Conservation (phyloP, 768 basidiomycete genomes). For the Rhodocollybia butyracea region DNA sequence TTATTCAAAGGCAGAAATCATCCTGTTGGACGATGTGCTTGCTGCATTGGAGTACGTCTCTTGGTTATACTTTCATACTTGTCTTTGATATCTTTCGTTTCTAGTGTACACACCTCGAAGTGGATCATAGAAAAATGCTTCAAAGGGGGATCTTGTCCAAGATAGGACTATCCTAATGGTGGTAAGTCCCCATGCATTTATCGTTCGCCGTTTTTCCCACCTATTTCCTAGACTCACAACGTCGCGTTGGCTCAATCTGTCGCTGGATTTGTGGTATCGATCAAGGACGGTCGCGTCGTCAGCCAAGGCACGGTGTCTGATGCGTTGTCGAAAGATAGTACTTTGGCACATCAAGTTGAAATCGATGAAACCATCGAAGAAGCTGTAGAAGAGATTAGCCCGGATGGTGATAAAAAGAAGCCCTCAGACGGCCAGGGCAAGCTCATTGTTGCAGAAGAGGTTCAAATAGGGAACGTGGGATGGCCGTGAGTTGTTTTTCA, state of each 20-base stretch:
- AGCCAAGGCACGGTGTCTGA: slow-evolving; percentile 49
- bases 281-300: slow-evolving; percentile 53
- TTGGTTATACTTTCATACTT: slow-evolving; percentile 47
- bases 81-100: slow-evolving; percentile 50
- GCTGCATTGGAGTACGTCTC: slow-evolving; percentile 28
- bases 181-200: slow-evolving; percentile 40
- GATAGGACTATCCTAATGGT: slow-evolving; percentile 85
- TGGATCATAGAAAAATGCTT: slow-evolving; percentile 81
- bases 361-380: slow-evolving; percentile 25
- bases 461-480: slow-evolving; percentile 56
- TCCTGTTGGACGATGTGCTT: slow-evolving; percentile 23
- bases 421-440: slow-evolving; percentile 41
- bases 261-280: slow-evolving; percentile 53
- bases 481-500: slow-evolving; percentile 35
- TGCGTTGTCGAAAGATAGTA: slow-evolving; percentile 39
- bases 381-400: no score
- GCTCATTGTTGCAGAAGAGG: slow-evolving; percentile 64
- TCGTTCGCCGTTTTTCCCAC: background rate
- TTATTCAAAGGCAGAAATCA: slow-evolving; percentile 49
- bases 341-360: slow-evolving; percentile 22
- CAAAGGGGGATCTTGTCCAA: slow-evolving; percentile 68
- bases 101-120: slow-evolving; percentile 72
- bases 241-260: slow-evolving; percentile 51
- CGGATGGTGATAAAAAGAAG: no score
- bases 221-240: slow-evolving; percentile 43